phyloP scores from a whole-genome alignment of 139 green algal species.

The Coccomyxa sp. region DNA sequence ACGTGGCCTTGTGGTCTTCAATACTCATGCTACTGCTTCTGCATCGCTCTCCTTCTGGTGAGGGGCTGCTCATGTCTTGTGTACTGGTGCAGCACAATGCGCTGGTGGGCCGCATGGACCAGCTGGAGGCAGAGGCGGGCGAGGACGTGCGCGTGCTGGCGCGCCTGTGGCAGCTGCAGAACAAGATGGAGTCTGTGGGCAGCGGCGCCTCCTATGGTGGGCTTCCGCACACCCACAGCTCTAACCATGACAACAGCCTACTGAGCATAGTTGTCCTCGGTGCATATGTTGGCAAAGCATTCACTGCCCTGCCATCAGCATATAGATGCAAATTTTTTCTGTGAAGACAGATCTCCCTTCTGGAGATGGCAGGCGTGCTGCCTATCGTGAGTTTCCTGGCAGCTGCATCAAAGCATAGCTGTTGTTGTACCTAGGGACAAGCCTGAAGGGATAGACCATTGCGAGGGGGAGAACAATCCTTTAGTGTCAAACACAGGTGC shows the following conservation, averaged over 20 bases:
- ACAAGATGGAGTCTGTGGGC: constrained; percentile 81
- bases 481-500: constrained; percentile 19
- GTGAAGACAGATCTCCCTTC: neutral
- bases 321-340: neutral
- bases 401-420: no score
- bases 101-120: constrained; percentile 31
- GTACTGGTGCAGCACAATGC: constrained; percentile 35
- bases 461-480: neutral
- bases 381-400: no score
- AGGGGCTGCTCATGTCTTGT: no score
- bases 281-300: neutral
- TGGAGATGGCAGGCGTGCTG: no score
- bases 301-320: neutral
- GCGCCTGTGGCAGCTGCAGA: constrained; percentile 82
- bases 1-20: no score
- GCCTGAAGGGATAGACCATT: no score
- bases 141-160: constrained; percentile 82
- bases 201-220: constrained; percentile 34
- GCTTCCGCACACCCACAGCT: neutral
- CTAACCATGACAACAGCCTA: no score
- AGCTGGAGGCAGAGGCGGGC: constrained; percentile 39
- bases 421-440: no score
- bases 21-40: no score
- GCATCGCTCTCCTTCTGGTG: no score
- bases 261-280: neutral